Evolutionary conservation across 2,329 filamentous ascomycete species (phyloP).

Genomic region (Pseudogymnoascus sp.): DNA sequence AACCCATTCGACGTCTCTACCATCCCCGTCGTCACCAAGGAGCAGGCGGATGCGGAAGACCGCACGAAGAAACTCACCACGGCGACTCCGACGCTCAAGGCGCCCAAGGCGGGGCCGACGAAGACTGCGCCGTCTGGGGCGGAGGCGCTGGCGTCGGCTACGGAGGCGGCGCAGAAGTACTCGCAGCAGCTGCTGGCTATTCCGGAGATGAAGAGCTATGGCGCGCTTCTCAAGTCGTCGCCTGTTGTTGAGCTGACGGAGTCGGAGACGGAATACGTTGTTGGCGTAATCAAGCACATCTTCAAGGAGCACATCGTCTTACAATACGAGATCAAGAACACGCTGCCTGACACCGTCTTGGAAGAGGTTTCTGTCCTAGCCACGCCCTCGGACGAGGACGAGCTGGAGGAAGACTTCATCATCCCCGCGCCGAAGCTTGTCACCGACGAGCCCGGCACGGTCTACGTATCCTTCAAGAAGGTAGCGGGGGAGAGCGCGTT

Average conservation of each 20-base stretch:
- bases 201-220: constrained; percentile 85
- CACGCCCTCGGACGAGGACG: constrained; percentile 72
- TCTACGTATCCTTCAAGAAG: constrained; percentile 94
- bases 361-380: constrained; percentile 82
- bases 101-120: constrained; percentile 69
- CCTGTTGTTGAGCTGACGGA: constrained; percentile 82
- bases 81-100: constrained; percentile 86
- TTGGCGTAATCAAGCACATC: constrained; percentile 87
- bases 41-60: constrained; percentile 93
- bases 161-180: constrained; percentile 79
- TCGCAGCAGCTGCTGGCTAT: constrained; percentile 80
- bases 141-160: constrained; percentile 68
- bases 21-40: constrained; percentile 87
- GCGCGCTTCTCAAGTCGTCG: constrained; percentile 86
- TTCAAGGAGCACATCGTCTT: constrained; percentile 96
- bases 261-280: constrained; percentile 95
- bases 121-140: constrained; percentile 63
- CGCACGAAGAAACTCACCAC: constrained; percentile 95
- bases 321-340: constrained; percentile 98
- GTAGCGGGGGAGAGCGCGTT: constrained; percentile 66
- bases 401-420: constrained; percentile 86
- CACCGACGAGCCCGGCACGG: constrained; percentile 81
- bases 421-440: constrained; percentile 76
- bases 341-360: constrained; percentile 78
- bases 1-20: constrained; percentile 82